phyloP scores from a whole-genome alignment of 495 filamentous ascomycete genomes.

The Penicillium atrosanguineum region DNA sequence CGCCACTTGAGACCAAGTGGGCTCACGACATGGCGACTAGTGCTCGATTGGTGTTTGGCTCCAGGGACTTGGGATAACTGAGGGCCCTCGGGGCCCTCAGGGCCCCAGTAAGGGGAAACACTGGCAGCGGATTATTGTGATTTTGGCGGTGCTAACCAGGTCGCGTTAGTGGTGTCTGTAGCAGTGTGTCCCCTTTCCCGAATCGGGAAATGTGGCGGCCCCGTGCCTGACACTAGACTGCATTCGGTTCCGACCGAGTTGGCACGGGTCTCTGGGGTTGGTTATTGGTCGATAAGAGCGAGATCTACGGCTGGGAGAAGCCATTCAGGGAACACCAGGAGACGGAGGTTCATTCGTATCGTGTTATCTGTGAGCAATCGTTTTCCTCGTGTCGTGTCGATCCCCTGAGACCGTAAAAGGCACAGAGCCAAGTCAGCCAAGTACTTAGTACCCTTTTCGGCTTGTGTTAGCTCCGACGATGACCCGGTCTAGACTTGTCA shows the following conservation, averaged over 20 bases:
- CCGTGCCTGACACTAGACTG: constrained; percentile 17
- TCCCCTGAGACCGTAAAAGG: neutral
- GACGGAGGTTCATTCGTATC: neutral
- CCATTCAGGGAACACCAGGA: neutral
- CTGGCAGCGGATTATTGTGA: constrained; percentile 14
- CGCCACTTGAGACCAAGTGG: constrained; percentile 16
- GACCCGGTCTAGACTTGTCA: constrained; percentile 1
- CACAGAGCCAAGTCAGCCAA: neutral
- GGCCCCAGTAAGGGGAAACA: constrained; percentile 17
- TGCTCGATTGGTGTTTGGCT: constrained; percentile 1
- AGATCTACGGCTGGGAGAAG: constrained; percentile 2
- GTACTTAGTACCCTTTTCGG: neutral
- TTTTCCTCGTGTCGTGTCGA: neutral
- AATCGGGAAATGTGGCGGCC: constrained; percentile 6
- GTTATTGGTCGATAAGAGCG: constrained; percentile 9
- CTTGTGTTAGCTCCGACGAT: neutral
- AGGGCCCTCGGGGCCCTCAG: neutral
- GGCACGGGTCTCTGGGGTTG: neutral
- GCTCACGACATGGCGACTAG: constrained; percentile 14
- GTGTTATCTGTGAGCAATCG: neutral
- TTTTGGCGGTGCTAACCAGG: constrained; percentile 5
- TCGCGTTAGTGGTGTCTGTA: constrained; percentile 1
- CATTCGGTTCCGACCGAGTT: neutral
- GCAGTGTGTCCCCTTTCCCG: constrained; percentile 2
- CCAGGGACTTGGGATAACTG: neutral